These are phyloP conservation scores for Blastocystis sp. DNA, from an alignment of 352 stramenopile genomes.

Conservation along the genomic window DNA sequence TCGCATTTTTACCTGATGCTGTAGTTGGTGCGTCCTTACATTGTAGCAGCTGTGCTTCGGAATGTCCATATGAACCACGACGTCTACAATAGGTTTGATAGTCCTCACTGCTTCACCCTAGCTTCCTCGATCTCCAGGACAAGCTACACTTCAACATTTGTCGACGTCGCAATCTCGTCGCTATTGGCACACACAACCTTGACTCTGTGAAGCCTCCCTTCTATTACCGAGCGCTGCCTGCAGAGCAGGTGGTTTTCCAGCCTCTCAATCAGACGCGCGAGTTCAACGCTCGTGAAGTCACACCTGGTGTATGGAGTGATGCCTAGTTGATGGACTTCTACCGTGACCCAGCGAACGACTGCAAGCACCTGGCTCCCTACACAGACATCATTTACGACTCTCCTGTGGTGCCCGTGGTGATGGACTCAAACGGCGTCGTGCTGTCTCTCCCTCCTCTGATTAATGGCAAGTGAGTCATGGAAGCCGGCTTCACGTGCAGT, in stretches of 20 bases:
- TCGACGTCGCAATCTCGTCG: slow-evolving; percentile 92
- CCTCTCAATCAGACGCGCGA: slow-evolving; percentile 80
- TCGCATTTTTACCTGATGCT: neutral
- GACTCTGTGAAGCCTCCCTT: slow-evolving; percentile 68
- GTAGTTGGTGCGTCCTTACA: slow-evolving; percentile 85
- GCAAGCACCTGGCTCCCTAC: slow-evolving; percentile 97
- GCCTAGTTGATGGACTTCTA: slow-evolving; percentile 66
- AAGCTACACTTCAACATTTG: slow-evolving; percentile 99
- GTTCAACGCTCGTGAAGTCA: slow-evolving; percentile 85
- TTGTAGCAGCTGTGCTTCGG: slow-evolving; percentile 91
- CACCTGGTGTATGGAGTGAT: slow-evolving; percentile 90
- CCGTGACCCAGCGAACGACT: slow-evolving; percentile 62
- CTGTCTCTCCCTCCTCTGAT: slow-evolving; percentile 97
- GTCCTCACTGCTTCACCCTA: slow-evolving; percentile 61
- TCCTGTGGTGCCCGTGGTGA: slow-evolving; percentile 92
- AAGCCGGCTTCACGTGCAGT: neutral
- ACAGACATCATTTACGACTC: slow-evolving; percentile 98
- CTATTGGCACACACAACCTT: slow-evolving; percentile 98
- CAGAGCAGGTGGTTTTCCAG: slow-evolving; percentile 89
- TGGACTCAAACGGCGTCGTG: slow-evolving; percentile 86
- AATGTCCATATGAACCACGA: slow-evolving; percentile 88
- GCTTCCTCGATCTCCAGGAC: slow-evolving; percentile 99
- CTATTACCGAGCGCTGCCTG: slow-evolving; percentile 78
- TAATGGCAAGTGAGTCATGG: slow-evolving; percentile 82
- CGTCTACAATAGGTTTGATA: slow-evolving; percentile 78